A percentile compares a stretch with the other conserved stretches of the same genome.
These are phyloP conservation scores for Colletotrichum siamense DNA, from an alignment of 2,329 filamentous ascomycete genomes.

Conservation along the genomic window DNA sequence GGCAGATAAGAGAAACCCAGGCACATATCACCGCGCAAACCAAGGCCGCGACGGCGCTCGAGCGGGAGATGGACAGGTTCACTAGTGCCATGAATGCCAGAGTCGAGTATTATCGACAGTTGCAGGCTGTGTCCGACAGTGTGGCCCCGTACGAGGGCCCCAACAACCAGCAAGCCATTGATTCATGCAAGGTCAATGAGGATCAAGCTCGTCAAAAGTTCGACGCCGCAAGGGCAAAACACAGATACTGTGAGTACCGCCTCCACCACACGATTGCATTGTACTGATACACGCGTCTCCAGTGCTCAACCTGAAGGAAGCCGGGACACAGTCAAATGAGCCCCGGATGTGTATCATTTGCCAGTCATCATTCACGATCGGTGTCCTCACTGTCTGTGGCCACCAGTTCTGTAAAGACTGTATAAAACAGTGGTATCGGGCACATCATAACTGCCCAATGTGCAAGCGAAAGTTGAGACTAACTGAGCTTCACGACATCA, in stretches of 20 bases:
- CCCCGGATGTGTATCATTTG: conserved; percentile 86
- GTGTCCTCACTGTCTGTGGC: conserved; percentile 84
- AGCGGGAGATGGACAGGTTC: conserved; percentile 79
- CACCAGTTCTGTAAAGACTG: conserved; percentile 94
- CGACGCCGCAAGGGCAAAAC: conserved; percentile 70
- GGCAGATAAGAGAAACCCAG: conserved; percentile 67
- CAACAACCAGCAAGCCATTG: conserved; percentile 56
- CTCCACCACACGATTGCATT: neutral
- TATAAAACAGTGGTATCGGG: conserved; percentile 77
- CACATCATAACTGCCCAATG: conserved; percentile 79
- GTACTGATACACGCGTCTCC: neutral
- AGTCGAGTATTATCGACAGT: conserved; percentile 87
- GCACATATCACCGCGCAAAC: conserved; percentile 55
- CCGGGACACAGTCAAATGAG: conserved; percentile 67
- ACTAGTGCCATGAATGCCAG: conserved; percentile 82
- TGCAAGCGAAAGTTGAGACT: conserved; percentile 75
- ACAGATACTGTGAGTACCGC: conserved; percentile 67
- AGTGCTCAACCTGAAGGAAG: conserved; percentile 60
- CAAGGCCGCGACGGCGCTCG: conserved; percentile 54
- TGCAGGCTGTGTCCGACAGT: conserved; percentile 90
- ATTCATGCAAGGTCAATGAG: conserved; percentile 50
- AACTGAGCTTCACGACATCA: conserved; percentile 83
- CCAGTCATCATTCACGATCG: conserved; percentile 75
- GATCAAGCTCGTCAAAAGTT: conserved; percentile 62
- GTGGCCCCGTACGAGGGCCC: conserved; percentile 77